A percentile compares a stretch with the other conserved stretches of the same genome.
These are phyloP conservation scores for Meredithiella fracta DNA, from an alignment of 2,329 filamentous ascomycete species.

Conservation along the genomic window DNA sequence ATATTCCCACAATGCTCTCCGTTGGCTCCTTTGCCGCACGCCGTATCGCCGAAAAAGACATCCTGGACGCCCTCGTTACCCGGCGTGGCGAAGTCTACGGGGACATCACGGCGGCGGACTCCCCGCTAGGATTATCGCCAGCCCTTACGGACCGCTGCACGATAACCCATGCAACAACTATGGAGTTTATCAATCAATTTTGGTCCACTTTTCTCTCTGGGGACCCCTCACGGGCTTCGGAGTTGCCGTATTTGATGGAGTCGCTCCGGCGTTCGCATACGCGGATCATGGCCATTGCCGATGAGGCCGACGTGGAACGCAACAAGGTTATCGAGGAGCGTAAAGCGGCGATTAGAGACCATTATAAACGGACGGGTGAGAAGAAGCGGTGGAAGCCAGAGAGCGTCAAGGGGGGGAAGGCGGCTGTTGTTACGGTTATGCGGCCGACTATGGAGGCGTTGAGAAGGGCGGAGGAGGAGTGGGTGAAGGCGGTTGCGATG, in stretches of 20 bases:
- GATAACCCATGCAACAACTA: conserved; percentile 75
- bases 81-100: conserved; percentile 43
- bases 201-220: conserved; percentile 86
- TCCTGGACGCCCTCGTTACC: conserved; percentile 47
- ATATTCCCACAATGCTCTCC: conserved; percentile 26
- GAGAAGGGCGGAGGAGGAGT: conserved; percentile 52
- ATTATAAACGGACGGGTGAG: conserved; percentile 57
- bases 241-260: conserved; percentile 68
- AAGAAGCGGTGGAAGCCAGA: conserved; percentile 53
- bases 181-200: conserved; percentile 95
- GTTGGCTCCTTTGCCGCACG: conserved; percentile 54
- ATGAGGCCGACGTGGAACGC: conserved; percentile 61
- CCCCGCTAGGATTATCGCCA: conserved; percentile 36
- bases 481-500: conserved; percentile 53
- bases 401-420: conserved; percentile 55
- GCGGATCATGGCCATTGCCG: conserved; percentile 65
- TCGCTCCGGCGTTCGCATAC: conserved; percentile 61
- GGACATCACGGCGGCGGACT: conserved; percentile 28
- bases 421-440: conserved; percentile 61
- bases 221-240: conserved; percentile 60
- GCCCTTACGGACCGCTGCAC: conserved; percentile 42
- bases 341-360: conserved; percentile 53
- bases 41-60: conserved; percentile 49
- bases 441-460: conserved; percentile 57
- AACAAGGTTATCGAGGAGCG: conserved; percentile 47